phyloP scores from a whole-genome alignment of 202 grass and related monocot species.

The Digitaria exilis region DNA sequence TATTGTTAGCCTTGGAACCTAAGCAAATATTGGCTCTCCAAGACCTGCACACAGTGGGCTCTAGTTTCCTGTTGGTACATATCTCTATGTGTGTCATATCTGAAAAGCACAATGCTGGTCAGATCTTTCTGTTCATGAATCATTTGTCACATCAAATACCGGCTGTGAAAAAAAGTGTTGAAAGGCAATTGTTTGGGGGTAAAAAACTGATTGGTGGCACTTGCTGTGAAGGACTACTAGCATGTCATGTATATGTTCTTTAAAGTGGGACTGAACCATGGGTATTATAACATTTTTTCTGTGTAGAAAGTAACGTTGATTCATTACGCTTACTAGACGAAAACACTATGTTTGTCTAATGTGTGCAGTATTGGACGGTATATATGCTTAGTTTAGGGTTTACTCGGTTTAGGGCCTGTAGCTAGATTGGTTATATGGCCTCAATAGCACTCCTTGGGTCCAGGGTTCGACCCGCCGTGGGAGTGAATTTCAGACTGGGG shows the following conservation, averaged over 20 bases:
- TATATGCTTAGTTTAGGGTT: too few relatives aligned
- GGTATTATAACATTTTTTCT: not conserved
- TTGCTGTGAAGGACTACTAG: not conserved
- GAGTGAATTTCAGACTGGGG: too few relatives aligned
- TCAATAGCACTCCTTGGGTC: too few relatives aligned
- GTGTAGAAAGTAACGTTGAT: not conserved
- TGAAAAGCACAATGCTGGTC: too few relatives aligned
- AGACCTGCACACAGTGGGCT: not conserved
- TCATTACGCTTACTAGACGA: not conserved
- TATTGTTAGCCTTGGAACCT: conserved; percentile 2
- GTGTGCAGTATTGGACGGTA: not conserved
- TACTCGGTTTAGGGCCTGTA: too few relatives aligned
- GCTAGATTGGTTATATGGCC: too few relatives aligned
- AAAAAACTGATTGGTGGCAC: too few relatives aligned
- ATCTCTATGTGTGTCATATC: not conserved
- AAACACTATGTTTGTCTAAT: not conserved
- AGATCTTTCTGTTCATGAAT: not conserved
- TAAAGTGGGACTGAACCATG: conserved; percentile 12
- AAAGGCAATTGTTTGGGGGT: too few relatives aligned
- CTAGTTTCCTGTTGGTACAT: conserved; percentile 26
- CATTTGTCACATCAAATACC: not conserved
- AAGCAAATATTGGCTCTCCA: conserved; percentile 1
- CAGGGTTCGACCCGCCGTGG: too few relatives aligned
- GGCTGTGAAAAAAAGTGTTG: not conserved
- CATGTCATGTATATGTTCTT: conserved; percentile 12